Conservation (phyloP, 2,329 filamentous ascomycete species). For the Colletotrichum cordylinicola region DNA sequence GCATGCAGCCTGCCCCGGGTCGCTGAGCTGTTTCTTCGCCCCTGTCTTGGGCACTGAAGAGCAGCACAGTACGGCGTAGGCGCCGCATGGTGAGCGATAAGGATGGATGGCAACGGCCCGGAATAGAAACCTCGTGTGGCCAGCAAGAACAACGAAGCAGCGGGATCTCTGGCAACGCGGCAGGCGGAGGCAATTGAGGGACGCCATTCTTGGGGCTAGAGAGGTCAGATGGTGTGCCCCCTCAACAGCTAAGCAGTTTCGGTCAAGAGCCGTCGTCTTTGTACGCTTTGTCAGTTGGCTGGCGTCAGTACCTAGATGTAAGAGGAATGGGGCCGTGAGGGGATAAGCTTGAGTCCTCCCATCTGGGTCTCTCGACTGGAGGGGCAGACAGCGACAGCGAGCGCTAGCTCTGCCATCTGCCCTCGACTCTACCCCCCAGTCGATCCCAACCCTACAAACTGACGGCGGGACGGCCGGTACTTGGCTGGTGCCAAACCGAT, state of each 20-base stretch:
- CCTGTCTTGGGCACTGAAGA: neutral
- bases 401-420: neutral
- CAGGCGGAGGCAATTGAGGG: neutral
- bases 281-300: neutral
- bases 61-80: neutral
- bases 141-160: neutral
- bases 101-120: neutral
- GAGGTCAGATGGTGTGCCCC: conserved; percentile 7
- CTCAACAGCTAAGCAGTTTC: neutral
- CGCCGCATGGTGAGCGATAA: neutral
- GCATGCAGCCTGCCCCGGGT: neutral
- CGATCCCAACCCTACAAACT: neutral
- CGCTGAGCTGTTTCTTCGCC: neutral
- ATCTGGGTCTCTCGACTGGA: neutral
- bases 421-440: neutral
- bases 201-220: neutral
- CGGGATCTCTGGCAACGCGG: neutral
- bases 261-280: neutral
- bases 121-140: conserved; percentile 4
- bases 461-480: conserved; percentile 8
- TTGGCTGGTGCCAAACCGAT: neutral
- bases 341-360: neutral
- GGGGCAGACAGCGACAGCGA: neutral
- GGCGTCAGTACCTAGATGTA: neutral
- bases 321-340: neutral